These are phyloP conservation scores for Tricholomella constricta DNA, from an alignment of 768 basidiomycete species.

Conservation along the genomic window DNA sequence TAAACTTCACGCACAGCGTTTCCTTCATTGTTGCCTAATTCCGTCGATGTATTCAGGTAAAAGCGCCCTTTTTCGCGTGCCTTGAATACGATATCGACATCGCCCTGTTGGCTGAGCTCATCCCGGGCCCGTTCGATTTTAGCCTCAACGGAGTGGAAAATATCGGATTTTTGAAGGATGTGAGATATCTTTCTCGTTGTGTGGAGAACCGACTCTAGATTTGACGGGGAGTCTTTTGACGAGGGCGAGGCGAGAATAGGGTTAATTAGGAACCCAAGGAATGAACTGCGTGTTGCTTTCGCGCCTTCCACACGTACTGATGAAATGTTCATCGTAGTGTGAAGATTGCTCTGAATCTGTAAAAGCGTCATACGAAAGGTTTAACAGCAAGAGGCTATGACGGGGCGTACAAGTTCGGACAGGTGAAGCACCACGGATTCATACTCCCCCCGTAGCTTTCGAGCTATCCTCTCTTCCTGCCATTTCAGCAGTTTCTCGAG, in stretches of 20 bases:
- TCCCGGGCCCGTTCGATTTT: constrained; percentile 60
- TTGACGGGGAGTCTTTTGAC: constrained; percentile 23
- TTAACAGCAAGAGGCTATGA: background rate
- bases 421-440: constrained; percentile 67
- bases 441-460: constrained; percentile 75
- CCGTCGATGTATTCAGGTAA: constrained; percentile 82
- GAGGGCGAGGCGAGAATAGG: constrained; percentile 48
- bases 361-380: background rate
- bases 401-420: constrained; percentile 42
- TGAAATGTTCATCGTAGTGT: constrained; percentile 66
- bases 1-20: constrained; percentile 67
- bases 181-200: constrained; percentile 68
- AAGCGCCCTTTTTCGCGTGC: constrained; percentile 76
- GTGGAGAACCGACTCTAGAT: constrained; percentile 69
- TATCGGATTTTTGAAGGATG: constrained; percentile 69
- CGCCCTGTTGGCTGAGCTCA: constrained; percentile 52
- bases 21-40: constrained; percentile 92
- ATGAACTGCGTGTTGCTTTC: constrained; percentile 69
- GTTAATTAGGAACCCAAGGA: constrained; percentile 76
- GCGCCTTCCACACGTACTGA: constrained; percentile 85
- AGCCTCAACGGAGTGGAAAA: constrained; percentile 71
- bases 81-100: constrained; percentile 81
- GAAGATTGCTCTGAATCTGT: constrained; percentile 69
- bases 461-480: constrained; percentile 73
- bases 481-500: constrained; percentile 62